A percentile compares a stretch with the other conserved stretches of the same genome.
These are phyloP conservation scores for Solanum hybrid DNA, from an alignment of 305 asterid species.

Conservation along the genomic window DNA sequence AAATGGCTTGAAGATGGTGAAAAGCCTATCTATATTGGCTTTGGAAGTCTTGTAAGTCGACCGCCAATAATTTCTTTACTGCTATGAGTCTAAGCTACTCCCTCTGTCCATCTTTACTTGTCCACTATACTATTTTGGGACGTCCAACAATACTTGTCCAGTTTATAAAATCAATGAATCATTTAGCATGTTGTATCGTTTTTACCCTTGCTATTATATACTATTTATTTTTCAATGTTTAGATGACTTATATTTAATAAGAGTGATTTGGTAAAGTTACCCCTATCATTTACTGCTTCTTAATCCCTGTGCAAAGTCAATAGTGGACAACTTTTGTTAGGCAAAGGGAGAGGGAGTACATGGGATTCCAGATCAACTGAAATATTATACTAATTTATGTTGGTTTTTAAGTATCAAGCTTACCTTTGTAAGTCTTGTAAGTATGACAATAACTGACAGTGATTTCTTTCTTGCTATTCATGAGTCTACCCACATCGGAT, in stretches of 20 bases:
- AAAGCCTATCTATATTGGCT: slow-evolving; percentile 80
- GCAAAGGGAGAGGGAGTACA: neutral
- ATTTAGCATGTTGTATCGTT: neutral
- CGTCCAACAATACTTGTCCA: neutral
- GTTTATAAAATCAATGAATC: neutral
- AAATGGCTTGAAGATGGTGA: slow-evolving; percentile 67
- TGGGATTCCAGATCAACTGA: neutral
- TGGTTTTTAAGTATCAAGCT: neutral
- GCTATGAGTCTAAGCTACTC: neutral
- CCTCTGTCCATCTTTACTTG: neutral
- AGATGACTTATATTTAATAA: neutral
- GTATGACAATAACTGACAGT: neutral
- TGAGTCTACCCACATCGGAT: neutral
- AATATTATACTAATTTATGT: neutral
- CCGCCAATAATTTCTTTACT: neutral
- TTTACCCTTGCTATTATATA: neutral
- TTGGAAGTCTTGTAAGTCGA: slow-evolving; percentile 89
- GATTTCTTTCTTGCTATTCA: neutral
- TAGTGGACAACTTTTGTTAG: neutral
- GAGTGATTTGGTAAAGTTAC: neutral
- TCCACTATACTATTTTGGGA: neutral
- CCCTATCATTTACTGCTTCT: neutral
- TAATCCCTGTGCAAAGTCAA: neutral
- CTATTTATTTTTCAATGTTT: no score
- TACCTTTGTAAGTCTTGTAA: neutral